These are phyloP conservation scores for Brasenia schreberi DNA, from an alignment of 164 flowering plant genomes.

Conservation along the genomic window DNA sequence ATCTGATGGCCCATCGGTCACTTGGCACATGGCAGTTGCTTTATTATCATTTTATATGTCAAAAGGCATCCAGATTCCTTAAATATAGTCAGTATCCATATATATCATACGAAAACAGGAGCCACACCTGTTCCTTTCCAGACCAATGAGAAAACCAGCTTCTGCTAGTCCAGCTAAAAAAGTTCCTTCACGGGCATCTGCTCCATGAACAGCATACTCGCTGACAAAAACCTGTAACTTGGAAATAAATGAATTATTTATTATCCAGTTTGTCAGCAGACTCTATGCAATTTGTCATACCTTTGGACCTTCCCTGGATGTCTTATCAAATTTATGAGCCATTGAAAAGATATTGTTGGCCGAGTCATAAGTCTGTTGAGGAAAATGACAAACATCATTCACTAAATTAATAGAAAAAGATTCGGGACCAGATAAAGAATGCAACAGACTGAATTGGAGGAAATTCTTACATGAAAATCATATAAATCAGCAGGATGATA, in stretches of 20 bases:
- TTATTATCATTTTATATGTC: too few species aligned
- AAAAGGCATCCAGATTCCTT: too few species aligned
- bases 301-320: conserved; percentile 76
- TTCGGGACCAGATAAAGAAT: neutral
- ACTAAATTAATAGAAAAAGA: neutral
- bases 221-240: conserved; percentile 75
- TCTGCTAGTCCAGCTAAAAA: conserved; percentile 77
- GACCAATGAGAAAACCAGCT: conserved; percentile 83
- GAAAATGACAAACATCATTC: conserved; percentile 1
- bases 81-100: too few species aligned
- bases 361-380: conserved; percentile 43
- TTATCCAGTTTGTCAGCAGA: neutral
- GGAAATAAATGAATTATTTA: neutral
- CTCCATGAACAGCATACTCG: conserved; percentile 88
- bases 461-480: conserved; percentile 68
- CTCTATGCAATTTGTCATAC: conserved; percentile 15
- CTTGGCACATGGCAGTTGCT: too few species aligned
- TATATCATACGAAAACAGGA: neutral
- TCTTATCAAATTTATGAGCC: conserved; percentile 39
- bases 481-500: conserved; percentile 91
- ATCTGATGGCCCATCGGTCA: too few species aligned
- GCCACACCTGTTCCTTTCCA: conserved; percentile 74
- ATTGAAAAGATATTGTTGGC: conserved; percentile 44
- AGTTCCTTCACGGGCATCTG: conserved; percentile 74
- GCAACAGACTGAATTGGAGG: too few species aligned